Evolutionary conservation across 805 yeast species (phyloP).

Genomic region (Teunomyces lycoperdinae): DNA sequence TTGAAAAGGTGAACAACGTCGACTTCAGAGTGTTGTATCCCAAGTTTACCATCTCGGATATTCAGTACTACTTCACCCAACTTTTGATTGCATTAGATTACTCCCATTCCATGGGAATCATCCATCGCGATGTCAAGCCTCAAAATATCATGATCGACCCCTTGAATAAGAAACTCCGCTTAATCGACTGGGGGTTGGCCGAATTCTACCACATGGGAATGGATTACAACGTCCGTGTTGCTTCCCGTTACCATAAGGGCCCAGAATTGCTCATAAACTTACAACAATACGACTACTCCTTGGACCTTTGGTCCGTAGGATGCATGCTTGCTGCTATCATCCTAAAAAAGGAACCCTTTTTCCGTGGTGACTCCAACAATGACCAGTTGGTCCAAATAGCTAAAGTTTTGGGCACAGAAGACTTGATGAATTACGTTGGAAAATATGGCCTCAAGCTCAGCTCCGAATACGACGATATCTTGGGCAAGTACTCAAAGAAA

Average conservation of each 20-base stretch:
- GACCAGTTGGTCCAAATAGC: constrained; percentile 91
- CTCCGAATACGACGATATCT: constrained; percentile 69
- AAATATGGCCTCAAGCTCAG: constrained; percentile 73
- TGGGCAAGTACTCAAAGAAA: constrained; percentile 67
- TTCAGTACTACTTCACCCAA: constrained; percentile 80
- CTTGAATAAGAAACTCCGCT: constrained; percentile 59
- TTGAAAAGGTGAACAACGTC: constrained; percentile 78
- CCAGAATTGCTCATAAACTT: constrained; percentile 87
- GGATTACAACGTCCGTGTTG: constrained; percentile 91
- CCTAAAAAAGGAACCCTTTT: constrained; percentile 88
- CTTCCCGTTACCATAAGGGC: constrained; percentile 89
- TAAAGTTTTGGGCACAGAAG: constrained; percentile 83
- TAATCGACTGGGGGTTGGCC: constrained; percentile 95
- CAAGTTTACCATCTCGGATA: constrained; percentile 68
- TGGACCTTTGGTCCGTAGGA: constrained; percentile 93
- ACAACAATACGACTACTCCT: constrained; percentile 85
- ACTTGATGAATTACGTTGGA: constrained; percentile 60
- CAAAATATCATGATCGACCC: constrained; percentile 96
- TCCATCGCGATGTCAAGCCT: constrained; percentile 95
- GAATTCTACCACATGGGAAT: constrained; percentile 88
- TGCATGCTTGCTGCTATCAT: constrained; percentile 89
- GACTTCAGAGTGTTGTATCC: constrained; percentile 84
- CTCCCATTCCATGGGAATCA: constrained; percentile 91
- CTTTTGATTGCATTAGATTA: constrained; percentile 81
- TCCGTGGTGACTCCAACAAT: constrained; percentile 85